phyloP scores from a whole-genome alignment of 2,329 filamentous ascomycete species.

The Penicillium rolfsii region DNA sequence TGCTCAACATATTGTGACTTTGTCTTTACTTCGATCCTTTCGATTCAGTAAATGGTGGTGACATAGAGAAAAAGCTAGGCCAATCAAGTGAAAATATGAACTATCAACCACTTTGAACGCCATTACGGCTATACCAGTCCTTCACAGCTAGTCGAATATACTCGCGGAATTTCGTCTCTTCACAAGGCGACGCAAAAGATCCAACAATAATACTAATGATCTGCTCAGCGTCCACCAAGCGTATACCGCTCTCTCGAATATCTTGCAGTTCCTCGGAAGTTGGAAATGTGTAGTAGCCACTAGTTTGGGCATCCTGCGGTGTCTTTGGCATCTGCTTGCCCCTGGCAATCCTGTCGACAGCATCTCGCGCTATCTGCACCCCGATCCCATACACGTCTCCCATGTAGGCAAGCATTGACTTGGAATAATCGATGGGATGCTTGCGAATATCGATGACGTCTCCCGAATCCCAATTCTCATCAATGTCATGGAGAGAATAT shows the following conservation, averaged over 20 bases:
- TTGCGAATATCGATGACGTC: constrained; percentile 3
- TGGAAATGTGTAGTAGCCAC: constrained; percentile 5
- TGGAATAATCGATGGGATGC: constrained; percentile 5
- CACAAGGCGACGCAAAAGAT: constrained; percentile 1
- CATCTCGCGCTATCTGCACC: not conserved
- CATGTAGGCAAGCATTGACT: constrained; percentile 4
- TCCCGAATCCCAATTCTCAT: constrained; percentile 7
- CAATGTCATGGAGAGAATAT: constrained; percentile 12
- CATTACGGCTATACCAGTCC: constrained; percentile 3
- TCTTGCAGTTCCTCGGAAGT: not conserved
- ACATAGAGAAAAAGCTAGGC: not conserved
- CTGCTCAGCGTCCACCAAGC: constrained; percentile 3
- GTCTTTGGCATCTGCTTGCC: not conserved
- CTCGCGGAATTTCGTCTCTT: constrained; percentile 2
- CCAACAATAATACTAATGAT: not conserved
- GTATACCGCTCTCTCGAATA: constrained; percentile 3
- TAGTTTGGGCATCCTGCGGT: constrained; percentile 2
- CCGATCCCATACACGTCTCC: constrained; percentile 1
- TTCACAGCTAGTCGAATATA: constrained; percentile 2
- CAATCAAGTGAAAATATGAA: not conserved
- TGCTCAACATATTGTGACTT: constrained; percentile 18
- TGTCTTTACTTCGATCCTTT: constrained; percentile 2
- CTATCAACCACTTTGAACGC: not conserved
- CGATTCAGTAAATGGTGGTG: not conserved
- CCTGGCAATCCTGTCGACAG: not conserved